Conservation (phyloP, 2,329 filamentous ascomycete genomes). For the Sporothrix pseudoabietina region DNA sequence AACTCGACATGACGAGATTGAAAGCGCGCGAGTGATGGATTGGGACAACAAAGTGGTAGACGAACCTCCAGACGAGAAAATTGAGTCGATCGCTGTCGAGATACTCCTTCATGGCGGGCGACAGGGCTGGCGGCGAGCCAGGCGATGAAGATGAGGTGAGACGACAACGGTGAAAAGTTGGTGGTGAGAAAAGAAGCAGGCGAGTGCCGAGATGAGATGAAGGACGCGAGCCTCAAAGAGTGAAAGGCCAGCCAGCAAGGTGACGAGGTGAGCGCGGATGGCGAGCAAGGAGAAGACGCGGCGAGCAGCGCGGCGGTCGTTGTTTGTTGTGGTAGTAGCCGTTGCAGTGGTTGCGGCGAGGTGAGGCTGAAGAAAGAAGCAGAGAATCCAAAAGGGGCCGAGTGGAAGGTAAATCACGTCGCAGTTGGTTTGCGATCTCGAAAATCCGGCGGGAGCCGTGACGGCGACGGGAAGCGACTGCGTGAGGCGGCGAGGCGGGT, state of each 20-base stretch:
- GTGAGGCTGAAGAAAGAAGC: not conserved
- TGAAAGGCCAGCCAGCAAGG: not conserved
- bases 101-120: constrained; percentile 59
- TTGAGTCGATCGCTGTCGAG: constrained; percentile 69
- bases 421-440: constrained; percentile 18
- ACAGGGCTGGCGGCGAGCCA: constrained; percentile 28
- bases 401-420: constrained; percentile 5
- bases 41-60: constrained; percentile 40
- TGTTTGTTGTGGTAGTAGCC: not conserved
- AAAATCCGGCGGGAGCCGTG: not conserved
- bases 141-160: not conserved
- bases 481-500: not conserved
- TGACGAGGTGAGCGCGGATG: not conserved
- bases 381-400: constrained; percentile 18
- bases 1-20: constrained; percentile 30
- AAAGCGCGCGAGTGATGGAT: constrained; percentile 26
- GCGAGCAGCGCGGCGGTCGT: not conserved
- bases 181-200: not conserved
- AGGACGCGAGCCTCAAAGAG: not conserved
- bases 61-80: constrained; percentile 72
- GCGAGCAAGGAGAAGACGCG: not conserved
- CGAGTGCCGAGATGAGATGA: not conserved
- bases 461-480: not conserved
- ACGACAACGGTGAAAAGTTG: not conserved
- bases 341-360: not conserved